phyloP scores from a whole-genome alignment of 108 stramenopile genomes.

The Skeletonema menzelii region DNA sequence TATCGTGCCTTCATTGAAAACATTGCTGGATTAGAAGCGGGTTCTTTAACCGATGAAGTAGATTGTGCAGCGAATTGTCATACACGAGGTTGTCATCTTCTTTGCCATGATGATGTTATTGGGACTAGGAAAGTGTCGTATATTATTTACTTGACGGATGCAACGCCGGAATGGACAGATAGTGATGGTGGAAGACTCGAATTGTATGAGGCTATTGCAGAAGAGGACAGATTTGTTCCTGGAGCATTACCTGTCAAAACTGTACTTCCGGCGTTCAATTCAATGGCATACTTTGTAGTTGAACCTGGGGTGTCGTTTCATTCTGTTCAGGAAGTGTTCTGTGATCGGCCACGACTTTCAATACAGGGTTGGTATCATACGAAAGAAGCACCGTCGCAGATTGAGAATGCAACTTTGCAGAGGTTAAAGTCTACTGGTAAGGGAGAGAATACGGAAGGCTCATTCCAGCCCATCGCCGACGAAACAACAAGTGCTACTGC shows the following conservation, averaged over 20 bases:
- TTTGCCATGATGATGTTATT: slow-evolving; percentile 98
- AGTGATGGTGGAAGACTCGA: slow-evolving; percentile 93
- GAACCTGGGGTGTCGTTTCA: slow-evolving; percentile 91
- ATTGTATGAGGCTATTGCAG: slow-evolving; percentile 67
- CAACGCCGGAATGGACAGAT: slow-evolving; percentile 67
- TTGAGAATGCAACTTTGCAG: slow-evolving; percentile 73
- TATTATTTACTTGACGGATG: slow-evolving; percentile 93
- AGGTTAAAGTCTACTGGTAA: slow-evolving; percentile 59
- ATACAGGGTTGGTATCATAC: slow-evolving; percentile 92
- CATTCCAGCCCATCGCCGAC: slow-evolving; percentile 17
- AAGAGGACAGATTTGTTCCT: slow-evolving; percentile 48
- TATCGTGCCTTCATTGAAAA: slow-evolving; percentile 83
- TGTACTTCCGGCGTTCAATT: slow-evolving; percentile 84
- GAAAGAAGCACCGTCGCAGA: slow-evolving; percentile 50
- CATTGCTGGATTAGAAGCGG: slow-evolving; percentile 65
- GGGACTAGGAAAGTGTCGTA: slow-evolving; percentile 90
- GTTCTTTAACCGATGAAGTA: slow-evolving; percentile 76
- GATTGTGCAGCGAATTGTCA: slow-evolving; percentile 97
- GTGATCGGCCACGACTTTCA: slow-evolving; percentile 88
- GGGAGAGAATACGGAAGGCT: slow-evolving; percentile 46
- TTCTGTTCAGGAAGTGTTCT: slow-evolving; percentile 95
- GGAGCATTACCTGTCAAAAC: slow-evolving; percentile 62
- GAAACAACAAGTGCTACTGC: slow-evolving; percentile 2
- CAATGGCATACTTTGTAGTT: slow-evolving; percentile 93
- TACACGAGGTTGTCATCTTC: slow-evolving; percentile 91